Evolutionary conservation across 495 filamentous ascomycete genomes (phyloP), one percentile per base, ranked within the genome.

Genomic region (Neurospora terricola): DNA sequence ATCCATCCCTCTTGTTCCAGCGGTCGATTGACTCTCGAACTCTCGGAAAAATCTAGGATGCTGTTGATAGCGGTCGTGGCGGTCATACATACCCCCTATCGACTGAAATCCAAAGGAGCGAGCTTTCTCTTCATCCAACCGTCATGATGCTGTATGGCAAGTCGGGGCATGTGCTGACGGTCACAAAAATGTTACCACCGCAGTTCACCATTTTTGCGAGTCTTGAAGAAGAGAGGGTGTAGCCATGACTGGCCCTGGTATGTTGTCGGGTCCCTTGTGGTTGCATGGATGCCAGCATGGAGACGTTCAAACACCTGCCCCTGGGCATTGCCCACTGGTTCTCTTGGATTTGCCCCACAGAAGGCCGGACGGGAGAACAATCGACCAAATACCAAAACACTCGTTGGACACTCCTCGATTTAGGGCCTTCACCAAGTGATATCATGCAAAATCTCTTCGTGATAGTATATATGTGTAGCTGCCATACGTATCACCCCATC

Each of bases 371-470:
- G n/a, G 4, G n/a, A 5, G 18, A 11, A 48, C 1, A 48, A 48
- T 23, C 9, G 4, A 23, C 10, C 10, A 54, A 23, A 23, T 0
- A 11, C 45, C 45, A 54, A 54, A 23, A 54, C 45, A 0, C 45
- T 23, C 21, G n/a, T 54, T 54, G 45, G 45, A 54, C 45, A 54
- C 45, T 54, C 5, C 10, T 0, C 1, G 23, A 12, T 54, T 54
- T 12, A 4, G 6, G 12, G 45, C 45, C 2, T 1, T 23, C 45
- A 23, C 12, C 45, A 10, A 12, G 10, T 12, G 9, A 0, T 48
- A 10, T 21, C 2, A 21, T 21, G 2, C 0, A 3, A 2, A 1
- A 1, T 21, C n/a, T 4, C 3, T 3, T 43, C 3, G 16, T 43
- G 3, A 43, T 18, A 18, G 16, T 18, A 43, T 43, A 43, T 18